Evolutionary conservation across 106 monocot species (phyloP).

Genomic region (Chionographis japonica): DNA sequence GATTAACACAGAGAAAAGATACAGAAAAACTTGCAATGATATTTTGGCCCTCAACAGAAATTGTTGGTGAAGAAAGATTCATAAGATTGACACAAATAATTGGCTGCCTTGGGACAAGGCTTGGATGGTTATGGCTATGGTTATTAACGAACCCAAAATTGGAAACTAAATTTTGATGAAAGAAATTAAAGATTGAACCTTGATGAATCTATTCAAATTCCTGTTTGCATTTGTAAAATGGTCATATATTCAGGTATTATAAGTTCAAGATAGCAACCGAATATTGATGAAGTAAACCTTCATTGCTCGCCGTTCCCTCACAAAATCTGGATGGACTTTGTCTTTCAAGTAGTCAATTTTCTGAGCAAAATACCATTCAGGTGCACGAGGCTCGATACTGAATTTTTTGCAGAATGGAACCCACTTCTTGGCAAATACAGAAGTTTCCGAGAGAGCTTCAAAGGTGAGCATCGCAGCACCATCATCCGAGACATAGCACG

Average conservation of each 20-base stretch:
- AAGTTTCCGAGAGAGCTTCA: constrained; percentile 73
- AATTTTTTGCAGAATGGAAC: constrained; percentile 68
- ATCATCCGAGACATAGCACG: constrained; percentile 80
- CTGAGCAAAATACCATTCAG: constrained; percentile 80
- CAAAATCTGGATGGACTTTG: constrained; percentile 73
- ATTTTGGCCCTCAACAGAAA: no score
- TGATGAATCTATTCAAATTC: not conserved
- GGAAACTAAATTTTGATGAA: no score
- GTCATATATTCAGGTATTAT: not conserved
- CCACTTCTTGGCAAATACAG: constrained; percentile 66
- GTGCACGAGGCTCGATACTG: constrained; percentile 75
- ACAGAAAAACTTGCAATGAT: no score
- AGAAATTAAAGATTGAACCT: no score
- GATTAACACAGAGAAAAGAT: no score
- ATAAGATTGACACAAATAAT: no score
- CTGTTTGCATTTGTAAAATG: not conserved
- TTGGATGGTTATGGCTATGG: no score
- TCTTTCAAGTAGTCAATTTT: constrained; percentile 76
- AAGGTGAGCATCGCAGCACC: constrained; percentile 83
- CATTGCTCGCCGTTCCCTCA: constrained; percentile 71
- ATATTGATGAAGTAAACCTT: constrained; percentile 41
- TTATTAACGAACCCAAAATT: not conserved
- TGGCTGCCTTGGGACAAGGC: no score
- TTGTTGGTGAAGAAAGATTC: no score
- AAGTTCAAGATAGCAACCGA: not conserved